Conservation (phyloP, 345 rosid species). For the Psidium guajava region DNA sequence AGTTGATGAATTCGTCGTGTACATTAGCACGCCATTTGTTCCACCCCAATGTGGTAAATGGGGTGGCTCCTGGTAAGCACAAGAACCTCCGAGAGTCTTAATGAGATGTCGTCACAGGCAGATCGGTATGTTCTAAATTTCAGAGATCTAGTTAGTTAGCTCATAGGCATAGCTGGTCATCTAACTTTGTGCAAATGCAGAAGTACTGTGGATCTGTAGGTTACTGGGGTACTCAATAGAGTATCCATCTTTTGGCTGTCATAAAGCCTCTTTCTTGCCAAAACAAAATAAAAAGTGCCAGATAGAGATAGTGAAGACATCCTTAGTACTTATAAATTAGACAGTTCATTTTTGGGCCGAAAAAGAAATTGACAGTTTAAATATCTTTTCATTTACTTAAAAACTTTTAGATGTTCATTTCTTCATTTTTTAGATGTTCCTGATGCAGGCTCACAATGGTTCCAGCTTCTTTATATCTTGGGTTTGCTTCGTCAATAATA, state of each 20-base stretch:
- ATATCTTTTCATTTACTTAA: background rate
- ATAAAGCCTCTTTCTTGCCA: background rate
- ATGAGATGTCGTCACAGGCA: background rate
- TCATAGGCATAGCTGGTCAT: background rate
- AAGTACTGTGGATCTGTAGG: background rate
- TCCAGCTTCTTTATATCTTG: constrained; percentile 78
- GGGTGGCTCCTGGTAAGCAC: background rate
- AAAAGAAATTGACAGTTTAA: background rate
- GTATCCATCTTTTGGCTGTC: background rate
- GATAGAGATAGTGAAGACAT: background rate
- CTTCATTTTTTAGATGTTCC: background rate
- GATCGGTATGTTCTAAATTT: background rate
- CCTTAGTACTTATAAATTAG: background rate
- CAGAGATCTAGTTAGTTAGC: background rate
- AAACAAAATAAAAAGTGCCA: background rate
- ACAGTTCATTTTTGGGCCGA: background rate
- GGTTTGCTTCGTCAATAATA: constrained; percentile 80
- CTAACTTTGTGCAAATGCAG: background rate
- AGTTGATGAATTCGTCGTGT: background rate
- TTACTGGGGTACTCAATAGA: background rate
- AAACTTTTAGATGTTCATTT: too few relatives aligned
- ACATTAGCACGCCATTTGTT: background rate
- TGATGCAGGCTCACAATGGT: constrained; percentile 63
- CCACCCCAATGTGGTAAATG: background rate
- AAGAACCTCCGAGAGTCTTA: background rate